Percentiles rank a stretch among this genome's conserved stretches.
Conservation (phyloP, 495 filamentous ascomycete species). For the Penicillium antarcticum region DNA sequence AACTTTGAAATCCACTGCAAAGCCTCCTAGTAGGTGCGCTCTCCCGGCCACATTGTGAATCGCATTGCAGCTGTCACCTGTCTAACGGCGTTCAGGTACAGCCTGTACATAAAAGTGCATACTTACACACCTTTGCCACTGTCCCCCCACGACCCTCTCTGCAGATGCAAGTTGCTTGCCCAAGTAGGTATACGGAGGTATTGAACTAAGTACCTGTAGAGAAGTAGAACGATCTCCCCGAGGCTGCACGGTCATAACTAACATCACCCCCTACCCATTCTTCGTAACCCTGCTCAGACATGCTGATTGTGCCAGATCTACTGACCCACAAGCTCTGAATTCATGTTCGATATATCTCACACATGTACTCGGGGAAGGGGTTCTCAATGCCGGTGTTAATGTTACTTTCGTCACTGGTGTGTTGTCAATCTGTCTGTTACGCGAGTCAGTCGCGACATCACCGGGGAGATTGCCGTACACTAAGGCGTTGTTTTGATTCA, state of each 20-base stretch:
- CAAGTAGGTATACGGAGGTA: constrained; percentile 10
- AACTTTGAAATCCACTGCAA: not conserved
- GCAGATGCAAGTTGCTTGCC: constrained; percentile 1
- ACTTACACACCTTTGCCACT: not conserved
- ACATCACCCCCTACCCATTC: too few species aligned
- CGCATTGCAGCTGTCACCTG: constrained; percentile 15
- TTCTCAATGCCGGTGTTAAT: not conserved
- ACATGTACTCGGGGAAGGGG: not conserved
- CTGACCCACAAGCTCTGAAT: not conserved
- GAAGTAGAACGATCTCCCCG: not conserved
- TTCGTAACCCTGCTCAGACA: not conserved
- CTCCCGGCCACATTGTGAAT: constrained; percentile 1
- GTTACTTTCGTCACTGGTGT: not conserved
- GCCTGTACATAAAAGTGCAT: not conserved
- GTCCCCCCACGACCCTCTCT: not conserved
- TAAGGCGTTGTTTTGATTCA: too few species aligned
- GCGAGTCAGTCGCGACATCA: not conserved
- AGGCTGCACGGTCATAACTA: not conserved
- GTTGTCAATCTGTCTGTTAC: constrained; percentile 9
- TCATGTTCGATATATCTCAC: not conserved
- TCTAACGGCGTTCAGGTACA: constrained; percentile 2
- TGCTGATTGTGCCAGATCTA: not conserved
- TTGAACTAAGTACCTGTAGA: not conserved
- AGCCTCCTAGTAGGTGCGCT: not conserved
- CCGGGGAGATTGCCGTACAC: too few species aligned